Base-by-base conservation (phyloP, 352 stramenopile species). In the Chrysophaeum taylorii region DNA sequence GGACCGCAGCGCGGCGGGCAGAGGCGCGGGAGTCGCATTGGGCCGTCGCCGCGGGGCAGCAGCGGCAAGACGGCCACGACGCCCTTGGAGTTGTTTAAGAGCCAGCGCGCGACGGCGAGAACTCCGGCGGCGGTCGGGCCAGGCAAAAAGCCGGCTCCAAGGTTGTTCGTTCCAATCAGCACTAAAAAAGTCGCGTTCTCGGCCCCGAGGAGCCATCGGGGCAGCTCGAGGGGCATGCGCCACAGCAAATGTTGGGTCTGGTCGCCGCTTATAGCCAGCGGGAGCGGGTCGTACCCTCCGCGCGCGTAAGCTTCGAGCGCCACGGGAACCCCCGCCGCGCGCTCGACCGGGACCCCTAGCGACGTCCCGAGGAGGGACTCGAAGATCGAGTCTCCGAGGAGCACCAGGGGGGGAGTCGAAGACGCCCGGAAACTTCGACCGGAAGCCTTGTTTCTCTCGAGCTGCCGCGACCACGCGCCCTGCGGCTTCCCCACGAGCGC, bases 131-230 rank as follows among this genome's bases (percentile, higher is more conserved):
- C 31, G 1, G 70, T 75, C 36, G 66, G 63, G 23, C 31, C 64
- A 45, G 73, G 76, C 23, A 77, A 42, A 53, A 73, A 53, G 23
- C 73, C 73, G 27, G 0, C 12, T 15, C 70, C 70, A 29, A 83
- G 52, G 72, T 83, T 81, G 72, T 83, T 83, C n/a, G 78, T 83
- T n/a, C 78, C 78, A 61, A 83, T 80, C 14, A 81, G 54, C 0
- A 83, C 73, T 5, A 83, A 68, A 60, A 75, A 52, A 4, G 37
- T 48, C 57, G 67, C 36, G 35, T 25, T 31, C 16, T 7, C 35
- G 35, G n/a, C n/a, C n/a, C n/a, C n/a, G 45, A 43, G n/a, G 29
- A 39, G 37, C 18, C 29, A 29, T n/a, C 16, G 60, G 29, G 18
- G 52, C 31, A 69, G 61, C 14, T 76, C 31, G 45, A 72, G 48